phyloP scores from a whole-genome alignment of 1,284 basidiomycete species.

The Trichosporon asahii region DNA sequence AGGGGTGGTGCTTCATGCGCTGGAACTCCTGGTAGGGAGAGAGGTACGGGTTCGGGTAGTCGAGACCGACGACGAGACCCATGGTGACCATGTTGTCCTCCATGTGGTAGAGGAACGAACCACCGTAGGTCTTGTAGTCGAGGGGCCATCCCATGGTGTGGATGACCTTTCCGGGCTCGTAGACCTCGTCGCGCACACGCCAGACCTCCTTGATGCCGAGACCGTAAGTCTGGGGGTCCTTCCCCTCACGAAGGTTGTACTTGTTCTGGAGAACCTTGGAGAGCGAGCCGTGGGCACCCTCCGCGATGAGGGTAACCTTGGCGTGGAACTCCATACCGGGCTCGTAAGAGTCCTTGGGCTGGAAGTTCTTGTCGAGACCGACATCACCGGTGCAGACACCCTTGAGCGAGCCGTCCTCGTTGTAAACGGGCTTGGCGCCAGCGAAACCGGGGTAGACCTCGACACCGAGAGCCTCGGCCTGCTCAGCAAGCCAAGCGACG shows the following conservation, averaged over 20 bases:
- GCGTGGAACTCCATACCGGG: slow-evolving; percentile 96
- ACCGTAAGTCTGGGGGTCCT: slow-evolving; percentile 92
- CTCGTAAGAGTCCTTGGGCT: slow-evolving; percentile 85
- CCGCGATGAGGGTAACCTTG: slow-evolving; percentile 89
- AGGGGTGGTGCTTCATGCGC: slow-evolving; percentile 97
- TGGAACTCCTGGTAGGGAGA: slow-evolving; percentile 92
- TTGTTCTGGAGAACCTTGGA: slow-evolving; percentile 76
- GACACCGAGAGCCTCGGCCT: slow-evolving; percentile 82
- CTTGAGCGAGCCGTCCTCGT: slow-evolving; percentile 65
- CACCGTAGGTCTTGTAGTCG: slow-evolving; percentile 81
- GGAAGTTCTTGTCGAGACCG: slow-evolving; percentile 74
- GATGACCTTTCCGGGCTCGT: slow-evolving; percentile 79
- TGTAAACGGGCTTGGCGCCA: slow-evolving; percentile 75
- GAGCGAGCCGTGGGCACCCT: slow-evolving; percentile 91
- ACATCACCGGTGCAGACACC: slow-evolving; percentile 95
- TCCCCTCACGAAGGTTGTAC: slow-evolving; percentile 72
- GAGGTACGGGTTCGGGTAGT: slow-evolving; percentile 92
- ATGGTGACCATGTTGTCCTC: slow-evolving; percentile 84
- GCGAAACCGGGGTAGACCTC: slow-evolving; percentile 98
- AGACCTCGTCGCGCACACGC: slow-evolving; percentile 74
- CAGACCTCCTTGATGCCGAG: slow-evolving; percentile 98
- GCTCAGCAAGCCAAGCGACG: slow-evolving; percentile 80
- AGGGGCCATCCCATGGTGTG: slow-evolving; percentile 96
- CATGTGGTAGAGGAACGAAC: slow-evolving; percentile 96
- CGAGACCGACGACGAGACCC: slow-evolving; percentile 88